Base-by-base conservation (phyloP, 2,329 filamentous ascomycete species). In the Fusarium coicis region DNA sequence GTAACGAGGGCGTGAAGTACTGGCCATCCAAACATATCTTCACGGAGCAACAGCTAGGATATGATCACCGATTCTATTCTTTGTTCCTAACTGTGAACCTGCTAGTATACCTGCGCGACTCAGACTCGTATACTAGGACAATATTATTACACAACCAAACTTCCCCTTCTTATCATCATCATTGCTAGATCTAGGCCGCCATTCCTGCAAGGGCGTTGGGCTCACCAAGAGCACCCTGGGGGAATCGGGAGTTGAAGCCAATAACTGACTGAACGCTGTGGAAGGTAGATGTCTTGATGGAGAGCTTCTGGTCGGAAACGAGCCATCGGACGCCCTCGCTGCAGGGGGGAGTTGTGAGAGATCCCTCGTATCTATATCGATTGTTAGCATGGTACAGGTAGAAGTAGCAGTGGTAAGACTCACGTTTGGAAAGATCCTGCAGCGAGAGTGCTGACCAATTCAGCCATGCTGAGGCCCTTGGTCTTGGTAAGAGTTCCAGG, bases 271-370 rank as follows among this genome's bases (percentile, higher is more conserved):
- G 68, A 4, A 68, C 63, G 6, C 58, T 59, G 9, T 57, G 53
- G 39, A 72, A 72, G 4, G 68, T 71, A 2, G 68, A 53, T 1
- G 87, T 82, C 68, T 84, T 81, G 67, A 90, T 80, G 46, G 80
- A 77, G 6, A 90, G 78, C 42, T 85, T 84, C 66, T 87, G 76
- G 68, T 83, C 80, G 57, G 85, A 85, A 40, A 90, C 80, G 58
- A 88, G 81, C 84, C 88, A 90, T n/a, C 79, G 81, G 14, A 91
- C 81, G 28, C 86, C 87, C 80, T 91, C 88, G 11, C 83, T 83
- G 81, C 90, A 91, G 9, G 90, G 90, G 21, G 90, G 90, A 0
- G 89, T 91, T 30, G 90, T 91, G 39, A 91, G 81, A 19, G 88
- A 90, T 23, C 90, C 89, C 21, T 80, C 78, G 81, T 91, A 91